Evolutionary conservation across 441 rosid species (phyloP).

Genomic region (Pelargonium fulgidum): DNA sequence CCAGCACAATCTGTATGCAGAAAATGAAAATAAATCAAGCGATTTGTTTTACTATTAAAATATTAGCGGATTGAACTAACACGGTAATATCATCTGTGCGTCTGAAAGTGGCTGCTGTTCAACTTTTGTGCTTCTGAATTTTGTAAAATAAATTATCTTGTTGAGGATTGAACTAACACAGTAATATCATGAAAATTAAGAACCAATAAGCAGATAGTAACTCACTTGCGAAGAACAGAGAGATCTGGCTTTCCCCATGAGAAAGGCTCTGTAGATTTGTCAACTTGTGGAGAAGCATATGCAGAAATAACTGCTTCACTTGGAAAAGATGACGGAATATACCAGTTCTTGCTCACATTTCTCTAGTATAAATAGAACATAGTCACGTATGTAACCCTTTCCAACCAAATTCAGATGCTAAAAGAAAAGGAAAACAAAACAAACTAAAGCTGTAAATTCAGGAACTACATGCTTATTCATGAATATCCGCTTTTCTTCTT

Average conservation of each 20-base stretch:
- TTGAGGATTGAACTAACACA: neutral
- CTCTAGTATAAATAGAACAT: constrained; percentile 39
- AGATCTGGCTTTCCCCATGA: constrained; percentile 93
- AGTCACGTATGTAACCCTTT: constrained; percentile 13
- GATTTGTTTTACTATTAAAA: constrained; percentile 2
- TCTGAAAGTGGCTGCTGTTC: neutral
- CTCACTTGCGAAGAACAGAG: constrained; percentile 70
- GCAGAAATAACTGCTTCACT: constrained; percentile 80
- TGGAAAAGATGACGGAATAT: constrained; percentile 80
- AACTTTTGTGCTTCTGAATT: constrained; percentile 1
- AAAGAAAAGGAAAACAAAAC: constrained; percentile 1
- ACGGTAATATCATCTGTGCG: neutral
- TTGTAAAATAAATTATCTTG: neutral
- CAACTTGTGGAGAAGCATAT: constrained; percentile 81
- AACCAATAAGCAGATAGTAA: constrained; percentile 14
- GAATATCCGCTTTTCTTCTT: constrained; percentile 57
- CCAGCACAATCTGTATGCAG: constrained; percentile 74
- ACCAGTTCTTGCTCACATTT: constrained; percentile 99
- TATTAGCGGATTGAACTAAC: neutral
- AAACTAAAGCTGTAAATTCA: constrained; percentile 8
- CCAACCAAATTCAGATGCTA: neutral
- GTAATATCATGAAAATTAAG: constrained; percentile 13
- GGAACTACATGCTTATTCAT: constrained; percentile 77
- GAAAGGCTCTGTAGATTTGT: constrained; percentile 78
- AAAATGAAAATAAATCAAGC: neutral